phyloP scores from a whole-genome alignment of 257 asterid species.

The Solanum chiquidenum region DNA sequence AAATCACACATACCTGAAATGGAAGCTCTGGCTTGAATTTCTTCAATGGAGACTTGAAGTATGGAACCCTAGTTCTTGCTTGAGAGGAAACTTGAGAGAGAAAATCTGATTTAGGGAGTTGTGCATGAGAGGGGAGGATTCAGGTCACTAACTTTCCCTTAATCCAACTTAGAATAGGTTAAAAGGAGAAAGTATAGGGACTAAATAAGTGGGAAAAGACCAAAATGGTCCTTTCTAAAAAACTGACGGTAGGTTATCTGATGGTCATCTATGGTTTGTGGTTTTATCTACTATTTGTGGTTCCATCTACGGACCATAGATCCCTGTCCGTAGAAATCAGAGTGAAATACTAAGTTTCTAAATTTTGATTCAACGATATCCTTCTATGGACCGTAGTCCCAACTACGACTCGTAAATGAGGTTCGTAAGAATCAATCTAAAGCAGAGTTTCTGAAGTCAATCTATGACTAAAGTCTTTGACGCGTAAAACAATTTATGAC shows the following conservation, averaged over 20 bases:
- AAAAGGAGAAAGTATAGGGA: neutral
- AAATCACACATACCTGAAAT: neutral
- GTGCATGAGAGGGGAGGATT: neutral
- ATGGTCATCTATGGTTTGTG: neutral
- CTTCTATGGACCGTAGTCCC: neutral
- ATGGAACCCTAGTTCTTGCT: neutral
- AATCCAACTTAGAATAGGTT: neutral
- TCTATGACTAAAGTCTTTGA: neutral
- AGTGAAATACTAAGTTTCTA: neutral
- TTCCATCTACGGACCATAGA: neutral
- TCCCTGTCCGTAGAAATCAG: neutral
- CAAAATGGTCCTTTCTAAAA: too few species aligned
- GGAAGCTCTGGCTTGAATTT: neutral
- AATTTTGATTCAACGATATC: neutral
- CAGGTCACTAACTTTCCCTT: neutral
- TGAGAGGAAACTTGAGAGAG: neutral
- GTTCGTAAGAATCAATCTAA: neutral
- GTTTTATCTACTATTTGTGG: neutral
- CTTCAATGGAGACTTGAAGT: neutral
- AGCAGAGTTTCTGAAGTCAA: neutral
- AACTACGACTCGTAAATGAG: neutral
- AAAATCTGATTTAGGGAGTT: too few species aligned
- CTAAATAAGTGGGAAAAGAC: neutral
- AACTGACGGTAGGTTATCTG: neutral
- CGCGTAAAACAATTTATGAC: neutral